phyloP scores from a whole-genome alignment of 441 rosid species.

The Brassica balearica region DNA sequence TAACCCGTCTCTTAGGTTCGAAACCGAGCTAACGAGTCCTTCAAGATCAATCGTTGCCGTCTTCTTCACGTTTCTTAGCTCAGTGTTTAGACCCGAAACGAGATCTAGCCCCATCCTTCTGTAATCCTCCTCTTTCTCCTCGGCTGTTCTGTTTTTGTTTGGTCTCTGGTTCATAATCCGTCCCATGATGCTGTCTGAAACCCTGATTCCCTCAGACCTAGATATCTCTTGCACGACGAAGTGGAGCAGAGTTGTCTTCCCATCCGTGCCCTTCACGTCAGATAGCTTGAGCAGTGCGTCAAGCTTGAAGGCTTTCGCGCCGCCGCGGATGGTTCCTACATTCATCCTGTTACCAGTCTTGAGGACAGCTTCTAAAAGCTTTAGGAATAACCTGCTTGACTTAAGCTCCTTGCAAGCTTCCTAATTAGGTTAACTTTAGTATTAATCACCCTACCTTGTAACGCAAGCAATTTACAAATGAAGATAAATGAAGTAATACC shows the following conservation, averaged over 20 bases:
- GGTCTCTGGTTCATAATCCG: constrained; percentile 64
- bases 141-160: constrained; percentile 59
- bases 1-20: constrained; percentile 72
- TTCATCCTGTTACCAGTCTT: constrained; percentile 98
- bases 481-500: constrained; percentile 49
- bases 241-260: constrained; percentile 87
- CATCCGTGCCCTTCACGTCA: constrained; percentile 93
- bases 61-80: constrained; percentile 89
- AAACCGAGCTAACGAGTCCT: constrained; percentile 84
- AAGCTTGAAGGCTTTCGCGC: constrained; percentile 93
- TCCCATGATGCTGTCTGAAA: constrained; percentile 93
- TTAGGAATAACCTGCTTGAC: constrained; percentile 86
- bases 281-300: constrained; percentile 91
- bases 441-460: constrained; percentile 39
- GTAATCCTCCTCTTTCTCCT: constrained; percentile 89
- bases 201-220: constrained; percentile 86
- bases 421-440: constrained; percentile 43
- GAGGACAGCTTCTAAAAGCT: constrained; percentile 89
- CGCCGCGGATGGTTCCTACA: constrained; percentile 93
- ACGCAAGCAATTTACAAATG: not conserved
- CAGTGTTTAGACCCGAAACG: constrained; percentile 78
- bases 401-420: constrained; percentile 98
- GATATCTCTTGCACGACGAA: constrained; percentile 93
- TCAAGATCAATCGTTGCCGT: constrained; percentile 89
- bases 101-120: constrained; percentile 93